Conservation (phyloP, 441 rosid species). For the Eruca vesicaria region DNA sequence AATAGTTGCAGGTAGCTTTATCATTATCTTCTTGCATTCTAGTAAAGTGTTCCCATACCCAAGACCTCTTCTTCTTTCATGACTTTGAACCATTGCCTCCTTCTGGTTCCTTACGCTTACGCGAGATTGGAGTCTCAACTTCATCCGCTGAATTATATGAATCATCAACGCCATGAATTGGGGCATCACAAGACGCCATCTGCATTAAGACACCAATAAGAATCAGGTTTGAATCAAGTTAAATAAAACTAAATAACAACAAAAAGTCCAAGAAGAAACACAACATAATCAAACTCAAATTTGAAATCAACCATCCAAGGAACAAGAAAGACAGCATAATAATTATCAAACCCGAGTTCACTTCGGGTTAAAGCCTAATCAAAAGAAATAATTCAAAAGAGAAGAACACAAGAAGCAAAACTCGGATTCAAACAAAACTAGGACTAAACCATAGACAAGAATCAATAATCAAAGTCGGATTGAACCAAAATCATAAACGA, state of each 20-base stretch:
- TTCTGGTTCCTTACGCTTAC: not conserved
- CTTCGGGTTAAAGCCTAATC: no score
- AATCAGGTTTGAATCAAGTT: no score
- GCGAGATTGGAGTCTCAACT: not conserved
- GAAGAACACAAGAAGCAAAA: not conserved
- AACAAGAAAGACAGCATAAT: no score
- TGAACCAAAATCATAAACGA: not conserved
- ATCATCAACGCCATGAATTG: not conserved
- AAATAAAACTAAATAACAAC: no score
- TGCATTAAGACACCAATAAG: not conserved
- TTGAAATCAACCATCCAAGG: no score
- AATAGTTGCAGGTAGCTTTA: no score
- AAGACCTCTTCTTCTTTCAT: not conserved
- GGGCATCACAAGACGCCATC: not conserved
- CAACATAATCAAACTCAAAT: not conserved
- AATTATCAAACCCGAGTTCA: no score
- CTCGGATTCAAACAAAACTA: not conserved
- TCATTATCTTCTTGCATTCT: not conserved
- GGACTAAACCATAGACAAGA: not conserved
- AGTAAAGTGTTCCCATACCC: not conserved
- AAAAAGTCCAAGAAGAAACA: no score
- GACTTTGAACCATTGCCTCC: not conserved
- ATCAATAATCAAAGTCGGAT: not conserved
- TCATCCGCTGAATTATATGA: not conserved
- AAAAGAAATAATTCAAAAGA: no score